phyloP scores from a whole-genome alignment of 2,329 filamentous ascomycete genomes.

The Aureobasidium musti region DNA sequence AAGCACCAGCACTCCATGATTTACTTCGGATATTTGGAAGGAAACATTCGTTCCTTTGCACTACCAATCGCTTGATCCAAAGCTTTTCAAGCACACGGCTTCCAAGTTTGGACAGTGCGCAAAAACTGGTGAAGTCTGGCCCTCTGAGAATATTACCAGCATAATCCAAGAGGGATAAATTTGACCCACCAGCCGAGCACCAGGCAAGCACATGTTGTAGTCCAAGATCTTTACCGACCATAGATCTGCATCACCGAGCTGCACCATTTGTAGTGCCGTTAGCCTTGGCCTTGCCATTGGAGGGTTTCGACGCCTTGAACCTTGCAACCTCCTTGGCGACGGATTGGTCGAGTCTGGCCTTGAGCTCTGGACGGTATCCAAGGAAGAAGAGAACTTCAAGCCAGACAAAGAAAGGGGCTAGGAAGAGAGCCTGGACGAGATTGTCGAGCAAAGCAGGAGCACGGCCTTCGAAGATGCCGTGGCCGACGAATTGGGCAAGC shows the following conservation, averaged over 20 bases:
- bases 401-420: constrained; percentile 97
- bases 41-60: neutral
- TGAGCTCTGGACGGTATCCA: constrained; percentile 86
- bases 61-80: neutral
- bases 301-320: constrained; percentile 60
- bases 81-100: neutral
- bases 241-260: constrained; percentile 15
- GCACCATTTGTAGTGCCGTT: constrained; percentile 35
- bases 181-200: neutral
- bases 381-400: constrained; percentile 88
- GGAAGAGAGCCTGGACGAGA: constrained; percentile 83
- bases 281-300: constrained; percentile 30
- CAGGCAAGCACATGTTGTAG: neutral
- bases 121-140: neutral
- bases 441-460: constrained; percentile 91
- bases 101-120: neutral
- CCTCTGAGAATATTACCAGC: neutral
- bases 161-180: neutral
- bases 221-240: neutral
- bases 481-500: constrained; percentile 88
- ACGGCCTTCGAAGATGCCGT: constrained; percentile 83
- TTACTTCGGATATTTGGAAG: neutral
- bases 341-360: constrained; percentile 73
- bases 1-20: neutral
- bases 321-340: constrained; percentile 77